Evolutionary conservation across 805 yeast genomes (phyloP), one percentile per base, ranked within the genome.

Genomic region (Candida tammaniensis): DNA sequence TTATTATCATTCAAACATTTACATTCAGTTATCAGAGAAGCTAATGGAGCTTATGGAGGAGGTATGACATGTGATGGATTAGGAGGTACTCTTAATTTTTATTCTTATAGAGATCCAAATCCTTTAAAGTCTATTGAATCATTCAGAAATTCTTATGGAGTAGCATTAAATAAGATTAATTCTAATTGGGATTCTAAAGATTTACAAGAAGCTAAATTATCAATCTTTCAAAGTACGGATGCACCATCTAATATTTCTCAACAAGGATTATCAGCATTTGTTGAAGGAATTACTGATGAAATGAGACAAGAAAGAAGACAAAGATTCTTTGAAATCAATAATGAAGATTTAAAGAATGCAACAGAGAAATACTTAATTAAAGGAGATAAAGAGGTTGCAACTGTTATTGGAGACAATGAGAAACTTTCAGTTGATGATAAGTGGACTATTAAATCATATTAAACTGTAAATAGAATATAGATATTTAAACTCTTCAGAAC

Each of bases 21-120:
- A 31, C 98, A 93, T 57, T 76, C 86, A 9, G 95, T 88, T 44
- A 79, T 93, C 24, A 76, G 98, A 46, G 98, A 93, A 54, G 79
- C 91, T 51, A 96, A 96, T 38, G 98, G 98, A 39, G 98, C 98
- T 0, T 93, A 93, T 54, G 98, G 98, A 6, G 98, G 96, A 5
- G 98, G 98, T 4, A 84, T 95, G 4, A 63, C 75, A 6, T 93
- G 81, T 55, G 85, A 82, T 54, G 87, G 91, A 0, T 54, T 86
- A 15, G 86, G 84, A 32, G 98, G 97, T 0, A 49, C 80, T 2
- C 77, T 91, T 50, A 74, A 84, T 21, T 87, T 72, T 61, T 93
- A 83, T 61, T 88, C 98, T 0, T 93, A 91, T 64, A 74, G 98
- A 47, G 98, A 93, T 57, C 98, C 98, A 12, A 82, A 86, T 44